Percentiles rank a stretch among this genome's conserved stretches.
These are phyloP conservation scores for Phytophthora melonis DNA, from an alignment of 352 stramenopile genomes.

Conservation along the genomic window DNA sequence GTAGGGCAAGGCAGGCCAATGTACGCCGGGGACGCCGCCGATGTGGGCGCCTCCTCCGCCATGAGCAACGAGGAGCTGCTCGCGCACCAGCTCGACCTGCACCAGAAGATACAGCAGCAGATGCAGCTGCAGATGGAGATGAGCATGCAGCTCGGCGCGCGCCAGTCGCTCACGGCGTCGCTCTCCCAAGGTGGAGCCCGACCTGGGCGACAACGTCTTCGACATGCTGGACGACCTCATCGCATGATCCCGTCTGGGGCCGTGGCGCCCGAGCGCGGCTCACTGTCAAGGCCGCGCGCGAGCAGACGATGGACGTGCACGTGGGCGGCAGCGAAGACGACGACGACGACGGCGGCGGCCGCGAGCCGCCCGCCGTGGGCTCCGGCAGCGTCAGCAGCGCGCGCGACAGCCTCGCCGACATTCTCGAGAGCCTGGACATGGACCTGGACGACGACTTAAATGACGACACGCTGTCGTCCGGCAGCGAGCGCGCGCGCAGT, in stretches of 20 bases:
- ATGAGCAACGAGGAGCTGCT: conserved; percentile 87
- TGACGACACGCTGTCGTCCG: conserved; percentile 51
- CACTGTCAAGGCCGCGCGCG: conserved; percentile 69
- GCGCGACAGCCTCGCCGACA: conserved; percentile 82
- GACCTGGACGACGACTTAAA: conserved; percentile 82
- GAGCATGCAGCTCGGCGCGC: conserved; percentile 71
- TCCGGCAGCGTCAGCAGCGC: conserved; percentile 43
- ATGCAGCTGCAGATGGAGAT: conserved; percentile 91
- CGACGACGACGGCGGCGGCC: neutral
- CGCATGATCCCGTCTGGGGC: conserved; percentile 75
- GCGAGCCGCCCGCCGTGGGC: conserved; percentile 27
- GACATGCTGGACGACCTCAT: conserved; percentile 91
- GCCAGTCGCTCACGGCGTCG: conserved; percentile 63
- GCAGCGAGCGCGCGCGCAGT: conserved; percentile 37
- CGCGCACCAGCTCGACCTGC: conserved; percentile 81
- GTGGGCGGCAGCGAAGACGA: conserved; percentile 39
- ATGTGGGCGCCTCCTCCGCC: conserved; percentile 23
- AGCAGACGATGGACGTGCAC: conserved; percentile 40
- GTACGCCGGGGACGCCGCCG: conserved; percentile 23
- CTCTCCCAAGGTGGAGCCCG: conserved; percentile 77
- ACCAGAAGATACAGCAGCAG: conserved; percentile 89
- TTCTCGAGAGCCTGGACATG: conserved; percentile 88
- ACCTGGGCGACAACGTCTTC: conserved; percentile 87
- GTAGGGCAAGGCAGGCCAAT: conserved; percentile 3
- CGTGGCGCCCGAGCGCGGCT: conserved; percentile 62